Conservation (phyloP, 139 green algal species). For the Coccomyxa sp. region DNA sequence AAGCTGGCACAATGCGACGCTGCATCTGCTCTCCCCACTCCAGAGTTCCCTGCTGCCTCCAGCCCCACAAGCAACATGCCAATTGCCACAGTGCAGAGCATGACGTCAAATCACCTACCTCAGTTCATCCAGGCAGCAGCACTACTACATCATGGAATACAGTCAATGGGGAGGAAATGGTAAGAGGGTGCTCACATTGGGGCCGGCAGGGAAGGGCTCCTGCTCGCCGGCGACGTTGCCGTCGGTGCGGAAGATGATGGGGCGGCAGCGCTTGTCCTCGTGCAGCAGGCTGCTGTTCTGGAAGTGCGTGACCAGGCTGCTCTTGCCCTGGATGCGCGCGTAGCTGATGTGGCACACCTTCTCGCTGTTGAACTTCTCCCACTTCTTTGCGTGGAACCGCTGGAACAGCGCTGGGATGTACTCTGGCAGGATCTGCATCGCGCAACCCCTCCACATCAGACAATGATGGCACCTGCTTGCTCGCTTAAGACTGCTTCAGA, state of each 20-base stretch:
- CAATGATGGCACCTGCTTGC: too few relatives aligned
- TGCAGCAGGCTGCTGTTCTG: conserved; percentile 96
- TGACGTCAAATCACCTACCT: too few relatives aligned
- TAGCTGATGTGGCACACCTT: conserved; percentile 94
- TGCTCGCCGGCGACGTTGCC: conserved; percentile 37
- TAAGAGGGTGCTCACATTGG: conserved; percentile 4
- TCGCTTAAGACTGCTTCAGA: too few relatives aligned
- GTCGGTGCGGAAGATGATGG: conserved; percentile 83
- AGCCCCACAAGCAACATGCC: too few relatives aligned
- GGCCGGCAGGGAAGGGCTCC: conserved; percentile 37
- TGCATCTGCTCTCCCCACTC: too few relatives aligned
- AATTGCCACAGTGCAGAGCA: too few relatives aligned
- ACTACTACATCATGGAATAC: not conserved
- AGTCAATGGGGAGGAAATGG: not conserved
- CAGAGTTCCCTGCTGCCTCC: too few relatives aligned
- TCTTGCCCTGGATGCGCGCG: conserved; percentile 87
- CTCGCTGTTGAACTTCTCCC: conserved; percentile 97
- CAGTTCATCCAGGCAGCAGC: not conserved
- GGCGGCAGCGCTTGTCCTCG: conserved; percentile 97
- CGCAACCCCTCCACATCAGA: not conserved
- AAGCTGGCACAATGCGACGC: too few relatives aligned
- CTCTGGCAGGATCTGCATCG: conserved; percentile 32
- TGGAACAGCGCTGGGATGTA: conserved; percentile 82
- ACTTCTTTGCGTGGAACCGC: conserved; percentile 88
- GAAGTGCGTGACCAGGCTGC: conserved; percentile 90